Evolutionary conservation across 805 yeast genomes (phyloP), one percentile per base, ranked within the genome.

Genomic region (Saturnispora saitoi): DNA sequence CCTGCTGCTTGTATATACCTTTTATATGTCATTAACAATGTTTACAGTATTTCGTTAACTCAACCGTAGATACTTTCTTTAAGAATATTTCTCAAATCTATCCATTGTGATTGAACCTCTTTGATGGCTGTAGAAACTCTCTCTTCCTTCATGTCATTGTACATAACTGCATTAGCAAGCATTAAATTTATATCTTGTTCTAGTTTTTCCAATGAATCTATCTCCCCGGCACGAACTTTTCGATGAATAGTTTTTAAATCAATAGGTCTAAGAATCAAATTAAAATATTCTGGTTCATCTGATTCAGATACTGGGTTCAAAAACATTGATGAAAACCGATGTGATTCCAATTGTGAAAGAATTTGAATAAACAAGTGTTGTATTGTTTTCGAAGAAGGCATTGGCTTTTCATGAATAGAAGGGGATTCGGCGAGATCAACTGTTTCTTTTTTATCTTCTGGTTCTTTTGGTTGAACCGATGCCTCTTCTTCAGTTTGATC

Each of bases 111-210:
- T 67, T 77, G 80, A 91, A 86, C 84, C 54, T 79, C 86, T 52
- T 73, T 67, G 1, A 88, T 77, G 73, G 86, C 75, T 32, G 65
- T 62, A 39, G 76, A 77, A 51, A 83, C 71, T 47, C 81, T 87
- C 26, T 80, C 76, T 51, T 75, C 79, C 29, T 54, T 48, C 52
- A 78, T 72, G 56, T 76, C 76, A 62, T 86, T 86, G 66, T 81
- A 86, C 93, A 86, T 86, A 15, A 86, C 75, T 15, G 91, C 86
- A 62, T 86, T 86, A 45, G 91, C 83, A 66, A 83, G 84, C 93
- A 86, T 84, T 51, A 81, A 68, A 68, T 81, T 73, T 40, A 86
- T 69, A 52, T 83, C 86, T 45, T 83, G 68, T 55, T 86, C 87
- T 20, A 86, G 67, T 49, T 81, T 80, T 20, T 61, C 68, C 10